Base-by-base conservation (phyloP, 306 rosid species). In the Erythrophleum fordii region DNA sequence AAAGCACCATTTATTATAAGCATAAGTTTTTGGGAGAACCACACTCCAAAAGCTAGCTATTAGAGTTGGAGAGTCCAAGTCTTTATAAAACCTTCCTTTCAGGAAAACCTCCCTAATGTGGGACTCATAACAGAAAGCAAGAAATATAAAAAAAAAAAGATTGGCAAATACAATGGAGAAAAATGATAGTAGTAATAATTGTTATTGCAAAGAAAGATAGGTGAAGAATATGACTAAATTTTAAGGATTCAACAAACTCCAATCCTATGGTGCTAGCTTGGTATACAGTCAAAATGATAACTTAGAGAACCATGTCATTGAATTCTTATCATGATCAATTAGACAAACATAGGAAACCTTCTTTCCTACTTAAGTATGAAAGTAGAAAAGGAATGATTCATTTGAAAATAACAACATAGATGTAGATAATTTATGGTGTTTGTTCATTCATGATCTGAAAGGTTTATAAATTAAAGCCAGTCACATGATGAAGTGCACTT, bases 221-320 rank as follows among this genome's bases (percentile, higher is more conserved):
- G 51, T 10, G 45, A 20, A 71, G 23, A 20, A 59, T 42, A 46
- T 20, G 12, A 66, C 9, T 76, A 58, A 65, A 74, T 46, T 26
- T 65, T 58, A 23, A 16, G 8, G 35, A 78, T 55, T 53, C 70
- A 72, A 41, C 34, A 10, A 20, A 70, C 35, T 56, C 66, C 28
- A 74, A 73, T 75, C 51, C 66, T 31, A 11, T 18, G 37, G 6
- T 31, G 69, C 81, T 75, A 11, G 42, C 41, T 56, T 48, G 16
- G 35, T 75, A 26, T 28, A 28, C 66, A n/a, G n/a, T n/a, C n/a
- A 28, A 41, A 75, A 49, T 48, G 61, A 59, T 71, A 46, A 42
- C 20, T 42, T 71, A 41, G 14, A 58, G 77, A 64, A 46, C 35
- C 45, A 0, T 66, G 59, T 25, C 61, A 25, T 56, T 74, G 39